These are phyloP conservation scores for Noccaea bulbosa DNA, from an alignment of 345 rosid species.

Conservation along the genomic window DNA sequence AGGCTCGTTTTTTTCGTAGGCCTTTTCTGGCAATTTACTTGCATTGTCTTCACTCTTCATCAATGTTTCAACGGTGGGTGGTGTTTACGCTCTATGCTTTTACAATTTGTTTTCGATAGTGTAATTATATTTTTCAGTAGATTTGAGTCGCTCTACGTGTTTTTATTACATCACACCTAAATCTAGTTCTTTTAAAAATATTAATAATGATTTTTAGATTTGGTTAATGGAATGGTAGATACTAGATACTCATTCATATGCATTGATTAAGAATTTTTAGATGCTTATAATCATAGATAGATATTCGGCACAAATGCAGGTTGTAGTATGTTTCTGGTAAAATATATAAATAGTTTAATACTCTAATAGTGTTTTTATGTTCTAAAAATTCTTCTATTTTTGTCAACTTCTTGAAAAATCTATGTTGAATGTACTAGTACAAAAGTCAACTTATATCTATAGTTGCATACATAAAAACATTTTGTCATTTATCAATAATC, in stretches of 20 bases:
- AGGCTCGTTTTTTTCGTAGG: conserved; percentile 9
- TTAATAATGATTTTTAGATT: background rate
- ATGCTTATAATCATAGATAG: background rate
- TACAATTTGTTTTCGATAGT: background rate
- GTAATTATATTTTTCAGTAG: no score
- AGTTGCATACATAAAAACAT: background rate
- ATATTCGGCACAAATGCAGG: background rate
- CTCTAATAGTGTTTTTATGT: background rate
- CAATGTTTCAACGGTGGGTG: background rate
- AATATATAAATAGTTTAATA: background rate
- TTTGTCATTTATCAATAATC: background rate
- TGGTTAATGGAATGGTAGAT: background rate
- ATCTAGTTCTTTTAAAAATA: no score
- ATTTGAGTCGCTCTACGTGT: no score
- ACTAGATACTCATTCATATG: background rate
- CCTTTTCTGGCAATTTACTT: no score
- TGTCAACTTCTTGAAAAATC: background rate
- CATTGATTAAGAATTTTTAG: background rate
- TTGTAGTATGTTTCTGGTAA: background rate
- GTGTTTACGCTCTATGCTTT: background rate
- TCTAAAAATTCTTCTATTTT: no score
- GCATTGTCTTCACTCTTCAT: no score
- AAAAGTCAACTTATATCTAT: background rate
- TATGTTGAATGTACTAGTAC: background rate
- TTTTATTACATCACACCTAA: no score